Percentiles rank a stretch among this genome's conserved stretches.
Conservation (phyloP, 2,329 filamentous ascomycete genomes). For the Nothomitra cinnamomea region DNA sequence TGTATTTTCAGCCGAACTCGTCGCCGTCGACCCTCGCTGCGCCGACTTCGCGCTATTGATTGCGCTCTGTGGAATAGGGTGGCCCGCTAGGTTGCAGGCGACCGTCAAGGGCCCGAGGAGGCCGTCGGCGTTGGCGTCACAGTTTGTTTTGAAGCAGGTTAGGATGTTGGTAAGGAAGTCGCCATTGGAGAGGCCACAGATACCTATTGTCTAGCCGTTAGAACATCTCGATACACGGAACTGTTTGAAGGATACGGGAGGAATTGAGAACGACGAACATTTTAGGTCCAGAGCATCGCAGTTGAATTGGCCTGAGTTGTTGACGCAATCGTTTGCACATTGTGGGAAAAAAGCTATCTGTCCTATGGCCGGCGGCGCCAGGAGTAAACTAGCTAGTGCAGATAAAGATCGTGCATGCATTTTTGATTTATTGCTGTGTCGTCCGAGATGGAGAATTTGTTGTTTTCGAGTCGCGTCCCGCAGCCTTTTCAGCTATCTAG, state of each 20-base stretch:
- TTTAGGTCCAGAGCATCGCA: constrained; percentile 4
- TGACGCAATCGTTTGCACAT: constrained; percentile 1
- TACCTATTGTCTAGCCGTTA: neutral
- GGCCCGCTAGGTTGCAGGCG: neutral
- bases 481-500: no score
- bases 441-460: no score
- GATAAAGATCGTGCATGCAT: no score
- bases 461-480: no score
- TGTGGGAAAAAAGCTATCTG: neutral
- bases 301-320: neutral
- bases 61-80: neutral
- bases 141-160: neutral
- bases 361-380: no score
- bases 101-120: neutral
- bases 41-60: neutral
- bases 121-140: neutral
- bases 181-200: constrained; percentile 2
- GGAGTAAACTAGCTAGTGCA: no score
- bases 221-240: neutral
- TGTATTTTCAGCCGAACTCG: no score
- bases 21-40: no score
- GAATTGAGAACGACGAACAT: neutral
- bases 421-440: no score
- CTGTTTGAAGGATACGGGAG: no score
- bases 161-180: constrained; percentile 2